phyloP scores from a whole-genome alignment of 495 filamentous ascomycete species.

The Podospora tetraspora region DNA sequence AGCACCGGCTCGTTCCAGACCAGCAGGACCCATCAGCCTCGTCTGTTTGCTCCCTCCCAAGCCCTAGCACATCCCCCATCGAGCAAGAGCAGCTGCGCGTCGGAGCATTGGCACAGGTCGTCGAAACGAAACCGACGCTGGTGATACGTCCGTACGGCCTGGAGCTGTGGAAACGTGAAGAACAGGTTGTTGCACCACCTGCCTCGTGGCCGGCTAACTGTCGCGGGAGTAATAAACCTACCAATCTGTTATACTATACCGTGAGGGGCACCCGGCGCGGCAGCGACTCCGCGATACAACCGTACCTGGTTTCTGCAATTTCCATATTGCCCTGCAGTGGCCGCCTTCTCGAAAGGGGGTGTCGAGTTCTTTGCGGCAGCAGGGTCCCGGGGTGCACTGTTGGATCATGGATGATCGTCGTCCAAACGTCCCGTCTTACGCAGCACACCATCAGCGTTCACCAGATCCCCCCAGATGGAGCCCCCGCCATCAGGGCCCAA shows the following conservation, averaged over 20 bases:
- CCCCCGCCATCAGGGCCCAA: not conserved
- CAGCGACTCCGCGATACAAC: not conserved
- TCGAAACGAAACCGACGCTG: not conserved
- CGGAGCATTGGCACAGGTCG: not conserved
- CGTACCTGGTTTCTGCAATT: slow-evolving; percentile 15
- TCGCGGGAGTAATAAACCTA: slow-evolving; percentile 1
- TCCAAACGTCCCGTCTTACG: slow-evolving; percentile 8
- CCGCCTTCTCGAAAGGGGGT: slow-evolving; percentile 12
- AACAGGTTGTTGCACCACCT: no score
- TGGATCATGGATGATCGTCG: no score
- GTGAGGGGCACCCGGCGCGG: slow-evolving; percentile 2
- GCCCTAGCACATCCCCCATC: not conserved
- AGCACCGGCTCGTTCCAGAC: not conserved
- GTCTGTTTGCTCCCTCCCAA: not conserved
- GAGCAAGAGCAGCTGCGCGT: not conserved
- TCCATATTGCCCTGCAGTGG: slow-evolving; percentile 1
- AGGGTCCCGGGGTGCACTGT: not conserved
- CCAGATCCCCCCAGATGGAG: not conserved
- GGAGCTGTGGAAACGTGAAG: not conserved
- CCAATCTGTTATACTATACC: slow-evolving; percentile 1
- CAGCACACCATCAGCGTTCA: no score
- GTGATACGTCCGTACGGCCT: not conserved
- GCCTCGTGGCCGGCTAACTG: slow-evolving; percentile 10
- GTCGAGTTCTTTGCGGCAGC: slow-evolving; percentile 6
- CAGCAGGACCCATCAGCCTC: not conserved